Evolutionary conservation across 805 yeast genomes (phyloP).

Genomic region (Candida caryicola): DNA sequence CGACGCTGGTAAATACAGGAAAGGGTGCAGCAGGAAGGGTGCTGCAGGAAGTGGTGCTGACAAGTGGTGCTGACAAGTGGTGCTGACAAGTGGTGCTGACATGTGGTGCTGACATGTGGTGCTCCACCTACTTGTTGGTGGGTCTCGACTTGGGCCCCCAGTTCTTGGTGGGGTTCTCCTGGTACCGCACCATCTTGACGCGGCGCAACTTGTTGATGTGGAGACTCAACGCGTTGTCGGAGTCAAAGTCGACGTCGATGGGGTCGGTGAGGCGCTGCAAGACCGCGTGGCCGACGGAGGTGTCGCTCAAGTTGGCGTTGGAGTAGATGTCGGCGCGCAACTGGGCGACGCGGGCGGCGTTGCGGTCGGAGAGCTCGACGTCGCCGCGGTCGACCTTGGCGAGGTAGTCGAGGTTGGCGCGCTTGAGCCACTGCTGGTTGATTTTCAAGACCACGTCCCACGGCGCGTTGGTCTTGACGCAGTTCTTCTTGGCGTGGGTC

Average conservation of each 20-base stretch:
- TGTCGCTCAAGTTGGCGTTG: slow-evolving; percentile 39
- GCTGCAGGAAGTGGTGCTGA: too few species aligned
- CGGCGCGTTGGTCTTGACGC: slow-evolving; percentile 88
- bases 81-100: too few species aligned
- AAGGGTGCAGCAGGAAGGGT: too few species aligned
- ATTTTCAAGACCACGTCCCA: slow-evolving; percentile 76
- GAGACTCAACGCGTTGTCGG: slow-evolving; percentile 54
- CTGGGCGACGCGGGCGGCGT: slow-evolving; percentile 16
- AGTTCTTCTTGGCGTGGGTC: slow-evolving; percentile 85
- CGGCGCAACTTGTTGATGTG: slow-evolving; percentile 61
- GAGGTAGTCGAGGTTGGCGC: slow-evolving; percentile 28
- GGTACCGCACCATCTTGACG: slow-evolving; percentile 81
- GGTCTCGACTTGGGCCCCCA: slow-evolving; percentile 98
- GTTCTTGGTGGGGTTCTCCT: slow-evolving; percentile 86
- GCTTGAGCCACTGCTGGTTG: slow-evolving; percentile 55
- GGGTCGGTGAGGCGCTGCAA: slow-evolving; percentile 36
- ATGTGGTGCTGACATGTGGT: too few species aligned
- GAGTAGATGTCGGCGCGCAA: slow-evolving; percentile 31
- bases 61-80: too few species aligned
- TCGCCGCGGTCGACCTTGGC: slow-evolving; percentile 12
- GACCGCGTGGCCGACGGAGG: slow-evolving; percentile 54
- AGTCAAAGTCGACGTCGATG: slow-evolving; percentile 53
- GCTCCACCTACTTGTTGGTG: slow-evolving; percentile 10
- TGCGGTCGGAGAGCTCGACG: slow-evolving; percentile 9
- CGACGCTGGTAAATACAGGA: too few species aligned